phyloP scores from a whole-genome alignment of 2,329 filamentous ascomycete genomes.

The Ilyonectria mors-panacis region DNA sequence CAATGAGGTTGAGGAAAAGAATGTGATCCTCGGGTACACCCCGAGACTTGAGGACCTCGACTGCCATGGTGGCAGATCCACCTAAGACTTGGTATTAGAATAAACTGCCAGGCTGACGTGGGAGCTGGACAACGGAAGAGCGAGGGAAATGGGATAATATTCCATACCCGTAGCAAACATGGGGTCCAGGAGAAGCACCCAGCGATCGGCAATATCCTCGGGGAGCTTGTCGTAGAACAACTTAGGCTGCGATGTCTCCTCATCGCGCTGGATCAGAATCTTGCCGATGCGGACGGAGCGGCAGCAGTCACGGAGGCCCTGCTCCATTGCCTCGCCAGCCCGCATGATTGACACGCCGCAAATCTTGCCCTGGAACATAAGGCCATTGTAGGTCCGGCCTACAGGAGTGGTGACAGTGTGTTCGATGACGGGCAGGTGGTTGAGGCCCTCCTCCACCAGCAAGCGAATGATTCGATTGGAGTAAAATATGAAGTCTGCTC shows the following conservation, averaged over 20 bases:
- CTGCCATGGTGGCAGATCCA: conserved; percentile 96
- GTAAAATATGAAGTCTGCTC: conserved; percentile 99
- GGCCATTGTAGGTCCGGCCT: conserved; percentile 87
- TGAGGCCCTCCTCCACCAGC: conserved; percentile 95
- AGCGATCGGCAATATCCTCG: conserved; percentile 90
- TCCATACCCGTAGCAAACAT: conserved; percentile 95
- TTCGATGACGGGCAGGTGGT: conserved; percentile 93
- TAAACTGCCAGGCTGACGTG: background rate
- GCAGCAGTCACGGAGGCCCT: conserved; percentile 95
- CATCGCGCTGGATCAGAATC: conserved; percentile 97
- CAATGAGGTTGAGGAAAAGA: conserved; percentile 95
- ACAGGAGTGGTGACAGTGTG: conserved; percentile 93
- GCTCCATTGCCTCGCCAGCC: conserved; percentile 98
- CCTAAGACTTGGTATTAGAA: conserved; percentile 64
- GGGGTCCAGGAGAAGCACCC: conserved; percentile 95
- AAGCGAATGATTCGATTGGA: conserved; percentile 98
- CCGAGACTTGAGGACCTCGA: conserved; percentile 89
- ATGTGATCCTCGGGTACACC: conserved; percentile 97
- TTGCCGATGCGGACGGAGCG: conserved; percentile 98
- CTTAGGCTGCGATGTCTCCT: conserved; percentile 92
- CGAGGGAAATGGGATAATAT: background rate
- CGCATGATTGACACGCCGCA: conserved; percentile 99
- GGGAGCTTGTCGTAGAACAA: conserved; percentile 99
- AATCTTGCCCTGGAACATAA: conserved; percentile 98
- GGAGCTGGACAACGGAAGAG: background rate